phyloP scores from a whole-genome alignment of 23 red algal species.

The Gracilaria caudata region DNA sequence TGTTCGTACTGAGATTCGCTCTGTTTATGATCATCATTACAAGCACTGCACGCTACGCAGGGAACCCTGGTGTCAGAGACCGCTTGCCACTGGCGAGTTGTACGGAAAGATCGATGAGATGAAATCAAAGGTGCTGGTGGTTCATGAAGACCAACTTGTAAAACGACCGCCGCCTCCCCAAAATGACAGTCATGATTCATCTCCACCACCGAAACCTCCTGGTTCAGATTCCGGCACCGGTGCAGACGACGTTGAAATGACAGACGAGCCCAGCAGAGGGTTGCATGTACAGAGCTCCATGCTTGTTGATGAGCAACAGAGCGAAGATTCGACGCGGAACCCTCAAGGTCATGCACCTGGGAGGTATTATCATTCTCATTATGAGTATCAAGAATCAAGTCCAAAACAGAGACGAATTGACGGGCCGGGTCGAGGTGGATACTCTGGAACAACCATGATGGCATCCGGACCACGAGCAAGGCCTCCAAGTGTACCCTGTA shows the following conservation, averaged over 20 bases:
- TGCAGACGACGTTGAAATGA: not conserved
- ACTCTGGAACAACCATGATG: not conserved
- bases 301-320: not conserved
- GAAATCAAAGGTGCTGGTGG: slow-evolving; percentile 7
- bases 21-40: slow-evolving; percentile 22
- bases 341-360: not conserved
- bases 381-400: not conserved
- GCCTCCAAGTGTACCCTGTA: not conserved
- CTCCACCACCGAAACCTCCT: not conserved
- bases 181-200: too few relatives aligned
- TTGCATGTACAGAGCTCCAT: not conserved
- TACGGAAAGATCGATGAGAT: slow-evolving; percentile 7
- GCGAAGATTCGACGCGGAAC: not conserved
- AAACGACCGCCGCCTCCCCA: not conserved
- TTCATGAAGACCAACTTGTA: slow-evolving; percentile 32
- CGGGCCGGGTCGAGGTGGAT: too few relatives aligned
- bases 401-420: too few relatives aligned
- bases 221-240: not conserved
- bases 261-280: not conserved
- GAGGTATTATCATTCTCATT: not conserved
- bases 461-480: not conserved
- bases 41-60: slow-evolving; percentile 11
- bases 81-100: slow-evolving; percentile 20
- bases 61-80: slow-evolving; percentile 24
- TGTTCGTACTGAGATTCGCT: slow-evolving; percentile 11